Evolutionary conservation across 2,329 filamentous ascomycete species (phyloP).

Genomic region (Cordyceps fumosorosea): DNA sequence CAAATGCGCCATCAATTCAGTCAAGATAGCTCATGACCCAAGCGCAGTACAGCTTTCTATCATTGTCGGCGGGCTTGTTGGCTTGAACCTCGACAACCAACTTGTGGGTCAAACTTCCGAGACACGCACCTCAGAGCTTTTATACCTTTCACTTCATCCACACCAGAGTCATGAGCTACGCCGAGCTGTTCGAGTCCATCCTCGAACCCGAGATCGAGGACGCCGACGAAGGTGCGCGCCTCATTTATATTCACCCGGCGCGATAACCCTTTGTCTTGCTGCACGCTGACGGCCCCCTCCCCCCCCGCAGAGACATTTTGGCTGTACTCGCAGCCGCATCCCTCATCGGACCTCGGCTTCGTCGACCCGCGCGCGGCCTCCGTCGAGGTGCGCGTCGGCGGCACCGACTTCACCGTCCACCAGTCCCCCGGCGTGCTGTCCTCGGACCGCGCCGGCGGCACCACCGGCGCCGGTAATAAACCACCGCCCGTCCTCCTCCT

Average conservation of each 20-base stretch:
- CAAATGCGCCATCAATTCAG: background rate
- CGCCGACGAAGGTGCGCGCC: slow-evolving; percentile 38
- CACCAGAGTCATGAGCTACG: background rate
- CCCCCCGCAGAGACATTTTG: slow-evolving; percentile 70
- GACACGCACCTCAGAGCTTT: background rate
- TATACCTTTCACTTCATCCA: background rate
- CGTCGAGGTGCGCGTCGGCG: slow-evolving; percentile 62
- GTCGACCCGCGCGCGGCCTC: slow-evolving; percentile 62
- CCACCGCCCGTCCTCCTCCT: background rate
- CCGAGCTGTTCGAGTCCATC: slow-evolving; percentile 20
- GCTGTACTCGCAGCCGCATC: slow-evolving; percentile 70
- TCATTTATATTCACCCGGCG: background rate
- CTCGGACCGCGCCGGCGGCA: slow-evolving; percentile 61
- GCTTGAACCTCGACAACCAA: too few species aligned
- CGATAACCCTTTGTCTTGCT: background rate
- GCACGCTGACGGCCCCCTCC: background rate
- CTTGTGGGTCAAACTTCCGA: too few species aligned
- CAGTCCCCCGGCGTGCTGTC: slow-evolving; percentile 80
- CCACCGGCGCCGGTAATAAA: slow-evolving; percentile 42
- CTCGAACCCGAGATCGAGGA: slow-evolving; percentile 41
- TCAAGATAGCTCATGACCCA: background rate
- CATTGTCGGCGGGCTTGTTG: too few species aligned
- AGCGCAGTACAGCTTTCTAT: background rate
- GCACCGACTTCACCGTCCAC: slow-evolving; percentile 64
- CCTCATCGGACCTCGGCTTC: slow-evolving; percentile 77